Evolutionary conservation across 1,139 yeast species (phyloP), one percentile per base, ranked within the genome.

Genomic region (Pneumocystis wakefieldiae): DNA sequence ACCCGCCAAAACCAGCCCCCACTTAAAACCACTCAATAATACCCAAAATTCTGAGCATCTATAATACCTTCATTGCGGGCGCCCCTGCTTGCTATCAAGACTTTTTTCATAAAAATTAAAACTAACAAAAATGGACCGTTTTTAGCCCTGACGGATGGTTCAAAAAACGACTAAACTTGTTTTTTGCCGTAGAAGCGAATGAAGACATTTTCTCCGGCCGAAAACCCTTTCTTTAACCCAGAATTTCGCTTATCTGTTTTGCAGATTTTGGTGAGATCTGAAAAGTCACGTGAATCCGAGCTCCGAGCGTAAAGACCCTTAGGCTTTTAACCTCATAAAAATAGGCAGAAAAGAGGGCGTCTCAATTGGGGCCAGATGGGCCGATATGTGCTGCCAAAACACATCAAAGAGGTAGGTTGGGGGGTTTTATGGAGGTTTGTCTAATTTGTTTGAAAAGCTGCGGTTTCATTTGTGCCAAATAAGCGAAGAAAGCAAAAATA

Each of bases 81-180:
- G 55, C 55, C 55, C 55, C 55, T 48, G 48, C 35, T 42, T 29
- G 1, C 53, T 62, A 17, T 65, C 62, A 55, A 12, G 1, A 37
- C 12, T 42, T 48, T 48, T 48, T 19, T 24, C 8, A 12, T 17
- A 68, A 24, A 24, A 24, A 6, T 10, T 24, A 48, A 48, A 48
- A 48, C 55, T 24, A 91, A 97, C 97, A 92, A 76, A 92, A 92
- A 73, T 92, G 98, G 66, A 92, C 91, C 35, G 97, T 92, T 73
- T 77, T 84, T 42, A 97, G 97, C 42, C 98, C 98, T 19, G 97
- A 88, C 73, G 87, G 95, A 32, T 96, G 85, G 71, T 85, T 82
- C 73, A 88, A 73, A 72, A 85, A 89, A 71, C 87, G 80, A 66
- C 81, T 76, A 74, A 91, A 87, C 66, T 69, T 69, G 29, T 76